Percentiles rank a stretch among this genome's conserved stretches.
Evolutionary conservation across 495 filamentous ascomycete genomes (phyloP).

Genomic region (Cudoniella acicularis): DNA sequence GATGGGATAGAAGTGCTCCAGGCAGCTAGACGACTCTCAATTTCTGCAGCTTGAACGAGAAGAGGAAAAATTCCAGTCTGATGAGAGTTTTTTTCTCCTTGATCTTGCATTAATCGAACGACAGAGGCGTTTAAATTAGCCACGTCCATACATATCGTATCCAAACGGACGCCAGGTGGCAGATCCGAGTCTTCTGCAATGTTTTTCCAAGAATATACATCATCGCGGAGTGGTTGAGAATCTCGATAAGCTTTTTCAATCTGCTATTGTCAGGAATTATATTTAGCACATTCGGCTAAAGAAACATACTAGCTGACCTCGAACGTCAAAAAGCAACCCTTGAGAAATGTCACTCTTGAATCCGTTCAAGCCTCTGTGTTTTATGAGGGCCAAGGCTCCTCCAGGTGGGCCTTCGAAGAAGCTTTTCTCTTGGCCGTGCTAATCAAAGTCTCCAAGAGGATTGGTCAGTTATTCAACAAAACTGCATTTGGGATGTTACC

Average conservation of each 20-base stretch:
- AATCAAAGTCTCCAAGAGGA: not conserved
- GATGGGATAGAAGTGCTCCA: not conserved
- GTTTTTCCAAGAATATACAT: not conserved
- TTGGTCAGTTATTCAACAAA: not conserved
- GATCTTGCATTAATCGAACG: not conserved
- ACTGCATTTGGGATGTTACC: not conserved
- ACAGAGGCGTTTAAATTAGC: not conserved
- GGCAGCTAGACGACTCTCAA: not conserved
- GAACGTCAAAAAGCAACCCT: slow-evolving; percentile 1
- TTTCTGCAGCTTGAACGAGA: not conserved
- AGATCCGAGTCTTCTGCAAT: not conserved
- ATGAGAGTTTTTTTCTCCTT: not conserved
- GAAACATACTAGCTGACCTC: slow-evolving; percentile 7
- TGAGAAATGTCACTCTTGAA: not conserved
- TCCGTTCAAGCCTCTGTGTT: slow-evolving; percentile 1
- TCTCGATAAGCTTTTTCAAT: not conserved
- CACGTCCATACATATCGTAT: slow-evolving; percentile 22
- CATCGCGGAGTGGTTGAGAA: not conserved
- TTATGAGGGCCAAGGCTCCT: slow-evolving; percentile 9
- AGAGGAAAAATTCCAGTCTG: not conserved
- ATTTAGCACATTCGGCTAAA: not conserved
- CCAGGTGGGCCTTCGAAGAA: not conserved
- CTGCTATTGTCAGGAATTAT: not conserved
- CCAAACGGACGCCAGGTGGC: slow-evolving; percentile 23
- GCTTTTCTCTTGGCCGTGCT: not conserved